Percentiles rank a stretch among this genome's conserved stretches.
Evolutionary conservation across 2,329 filamentous ascomycete genomes (phyloP).

Genomic region (Epichloe sibirici): DNA sequence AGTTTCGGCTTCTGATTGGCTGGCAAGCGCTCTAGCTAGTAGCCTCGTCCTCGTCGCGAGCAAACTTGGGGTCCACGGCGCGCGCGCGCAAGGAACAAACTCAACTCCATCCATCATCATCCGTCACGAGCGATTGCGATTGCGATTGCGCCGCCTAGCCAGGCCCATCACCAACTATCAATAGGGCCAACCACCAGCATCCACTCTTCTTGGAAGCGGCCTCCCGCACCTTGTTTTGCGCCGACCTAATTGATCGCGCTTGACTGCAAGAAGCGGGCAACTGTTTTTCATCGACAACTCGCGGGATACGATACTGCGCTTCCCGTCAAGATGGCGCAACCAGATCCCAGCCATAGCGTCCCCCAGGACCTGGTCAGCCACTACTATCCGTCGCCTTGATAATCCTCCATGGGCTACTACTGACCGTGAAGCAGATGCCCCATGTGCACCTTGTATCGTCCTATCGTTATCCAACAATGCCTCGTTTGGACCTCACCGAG

Average conservation of each 20-base stretch:
- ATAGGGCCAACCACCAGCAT: background rate
- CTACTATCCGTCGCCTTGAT: background rate
- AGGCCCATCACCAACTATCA: conserved; percentile 2
- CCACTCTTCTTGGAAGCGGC: background rate
- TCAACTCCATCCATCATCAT: conserved; percentile 4
- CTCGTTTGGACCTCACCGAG: conserved; percentile 59
- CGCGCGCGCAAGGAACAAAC: conserved; percentile 7
- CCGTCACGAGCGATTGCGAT: conserved; percentile 8
- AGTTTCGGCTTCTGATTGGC: conserved; percentile 15
- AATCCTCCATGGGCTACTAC: conserved; percentile 10
- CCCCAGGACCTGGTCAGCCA: conserved; percentile 29
- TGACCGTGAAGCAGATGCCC: conserved; percentile 45
- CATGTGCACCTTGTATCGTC: conserved; percentile 86
- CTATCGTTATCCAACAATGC: conserved; percentile 64
- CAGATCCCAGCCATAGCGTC: conserved; percentile 30
- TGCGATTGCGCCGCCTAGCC: conserved; percentile 6
- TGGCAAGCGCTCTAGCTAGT: conserved; percentile 7
- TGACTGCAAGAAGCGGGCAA: background rate
- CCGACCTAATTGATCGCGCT: background rate
- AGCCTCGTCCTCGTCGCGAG: conserved; percentile 21
- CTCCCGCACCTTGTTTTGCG: background rate
- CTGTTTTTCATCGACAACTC: background rate
- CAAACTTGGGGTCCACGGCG: conserved; percentile 23
- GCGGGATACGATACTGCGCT: conserved; percentile 2
- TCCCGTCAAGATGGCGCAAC: conserved; percentile 24